Conservation (phyloP, 192 early-diverging fungal species). For the Coemansia sp. region DNA sequence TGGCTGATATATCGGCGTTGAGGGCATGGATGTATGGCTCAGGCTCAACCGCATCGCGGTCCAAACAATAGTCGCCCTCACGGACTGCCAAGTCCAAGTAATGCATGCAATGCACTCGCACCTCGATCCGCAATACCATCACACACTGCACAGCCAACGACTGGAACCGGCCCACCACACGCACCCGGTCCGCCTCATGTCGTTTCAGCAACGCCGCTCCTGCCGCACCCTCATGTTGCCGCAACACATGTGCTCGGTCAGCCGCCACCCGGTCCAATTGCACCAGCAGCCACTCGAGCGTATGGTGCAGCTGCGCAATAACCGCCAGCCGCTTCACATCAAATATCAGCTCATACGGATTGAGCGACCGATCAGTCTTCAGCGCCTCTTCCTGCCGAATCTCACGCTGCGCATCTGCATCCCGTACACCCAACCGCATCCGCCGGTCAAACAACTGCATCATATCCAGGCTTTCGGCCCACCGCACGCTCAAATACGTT, state of each 20-base stretch:
- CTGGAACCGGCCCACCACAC: conserved; percentile 64
- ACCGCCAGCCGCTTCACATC: conserved; percentile 74
- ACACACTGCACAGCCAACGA: conserved; percentile 76
- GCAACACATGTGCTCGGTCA: conserved; percentile 30
- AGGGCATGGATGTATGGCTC: conserved; percentile 84
- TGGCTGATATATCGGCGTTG: conserved; percentile 73
- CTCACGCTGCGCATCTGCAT: conserved; percentile 68
- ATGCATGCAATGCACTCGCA: conserved; percentile 81
- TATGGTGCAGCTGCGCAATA: conserved; percentile 77
- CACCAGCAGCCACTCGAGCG: conserved; percentile 64
- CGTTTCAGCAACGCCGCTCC: conserved; percentile 57
- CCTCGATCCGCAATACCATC: conserved; percentile 79
- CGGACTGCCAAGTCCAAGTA: conserved; percentile 87
- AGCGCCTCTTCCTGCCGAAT: conserved; percentile 71
- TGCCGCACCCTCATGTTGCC: conserved; percentile 38
- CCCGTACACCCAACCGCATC: conserved; percentile 49
- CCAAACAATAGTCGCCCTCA: conserved; percentile 82
- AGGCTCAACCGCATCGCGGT: conserved; percentile 77
- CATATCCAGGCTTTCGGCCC: conserved; percentile 65
- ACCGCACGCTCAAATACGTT: conserved; percentile 54
- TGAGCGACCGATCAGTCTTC: conserved; percentile 76
- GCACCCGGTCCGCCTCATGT: conserved; percentile 40
- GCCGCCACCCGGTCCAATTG: conserved; percentile 35
- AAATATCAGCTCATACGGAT: conserved; percentile 79
- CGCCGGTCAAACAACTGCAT: conserved; percentile 55